A percentile compares a stretch with the other conserved stretches of the same genome.
Conservation (phyloP, 352 stramenopile genomes). For the Phytophthora niederhauseri region DNA sequence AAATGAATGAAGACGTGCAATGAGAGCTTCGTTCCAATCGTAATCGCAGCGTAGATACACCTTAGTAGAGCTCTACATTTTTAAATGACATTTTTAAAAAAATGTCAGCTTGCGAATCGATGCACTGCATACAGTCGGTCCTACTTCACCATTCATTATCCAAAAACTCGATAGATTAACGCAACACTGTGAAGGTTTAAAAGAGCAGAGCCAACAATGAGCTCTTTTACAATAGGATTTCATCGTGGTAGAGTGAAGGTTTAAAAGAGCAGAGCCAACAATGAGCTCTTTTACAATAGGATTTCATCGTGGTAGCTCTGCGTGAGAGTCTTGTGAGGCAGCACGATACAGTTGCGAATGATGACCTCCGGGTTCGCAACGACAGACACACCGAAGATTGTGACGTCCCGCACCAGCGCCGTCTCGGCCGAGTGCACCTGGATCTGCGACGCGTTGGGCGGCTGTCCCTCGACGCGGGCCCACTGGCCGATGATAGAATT, state of each 20-base stretch:
- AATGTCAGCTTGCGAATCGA: too few species aligned
- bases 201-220: conserved; percentile 24
- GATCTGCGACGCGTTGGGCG: conserved; percentile 79
- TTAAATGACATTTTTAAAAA: too few species aligned
- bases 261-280: conserved; percentile 25
- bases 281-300: conserved; percentile 64
- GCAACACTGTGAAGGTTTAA: conserved; percentile 26
- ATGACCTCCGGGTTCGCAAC: conserved; percentile 87
- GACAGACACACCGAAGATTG: conserved; percentile 90
- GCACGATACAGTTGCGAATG: conserved; percentile 91
- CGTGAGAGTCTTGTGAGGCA: conserved; percentile 88
- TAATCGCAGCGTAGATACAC: too few species aligned
- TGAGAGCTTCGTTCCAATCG: too few species aligned
- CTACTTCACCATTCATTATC: conserved; percentile 11
- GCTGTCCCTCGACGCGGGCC: conserved; percentile 84
- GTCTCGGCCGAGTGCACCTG: conserved; percentile 72
- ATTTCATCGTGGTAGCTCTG: conserved; percentile 92
- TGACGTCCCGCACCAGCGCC: conserved; percentile 86
- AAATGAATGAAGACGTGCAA: too few species aligned
- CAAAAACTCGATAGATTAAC: conserved; percentile 29
- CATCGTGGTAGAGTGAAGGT: conserved; percentile 73
- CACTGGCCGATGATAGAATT: conserved; percentile 91
- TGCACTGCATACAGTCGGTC: neutral
- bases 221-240: conserved; percentile 82
- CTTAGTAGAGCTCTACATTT: too few species aligned